Base-by-base conservation (phyloP, 1,284 basidiomycete genomes). In the Malassezia slooffiae region DNA sequence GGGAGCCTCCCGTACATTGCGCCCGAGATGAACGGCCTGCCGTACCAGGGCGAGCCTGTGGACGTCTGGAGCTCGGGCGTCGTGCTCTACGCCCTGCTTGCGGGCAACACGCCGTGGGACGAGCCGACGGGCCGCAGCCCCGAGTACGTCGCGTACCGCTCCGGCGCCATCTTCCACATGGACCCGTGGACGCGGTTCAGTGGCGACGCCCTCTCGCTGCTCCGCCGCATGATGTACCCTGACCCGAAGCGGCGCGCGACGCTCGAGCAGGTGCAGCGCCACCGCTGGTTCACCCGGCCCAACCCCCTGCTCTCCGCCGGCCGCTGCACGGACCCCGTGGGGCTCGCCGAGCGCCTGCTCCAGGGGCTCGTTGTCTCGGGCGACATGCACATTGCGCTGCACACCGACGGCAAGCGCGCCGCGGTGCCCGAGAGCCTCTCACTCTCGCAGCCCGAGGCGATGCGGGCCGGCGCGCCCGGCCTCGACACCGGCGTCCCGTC, bases 41-140 rank as follows among this genome's bases (percentile, higher is more conserved):
- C 84, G 0, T 97, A 96, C 71, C 73, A 79, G 20, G 91, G 88
- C 4, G 87, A 93, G 56, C 88, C 90, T 0, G 80, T 96, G 28
- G 91, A 97, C 69, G 80, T 69, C 3, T 97, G 91, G 91, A 88
- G 87, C 1, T 79, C 86, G 40, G 93, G 93, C 1, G 85, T 96
- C n/a, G 91, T 97, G 27, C 74, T 97, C 1, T 96, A 87, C 67
- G 88, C 91, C 0, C 73, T 96, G 47, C 75, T 97, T 0, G 82
- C 80, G 4, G 91, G 91, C 38, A 96, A 93, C 67, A 96, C 91
- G 0, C 93, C 91, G 1, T 97, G 91, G 91, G 91, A 96, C 64
- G 85, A 93, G 65, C 89, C 91, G 3, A 88, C 88, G 0, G 65
- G 71, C 1, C 74, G 76, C 16, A 86, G 83, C 51, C 77, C 79